Base-by-base conservation (phyloP, 352 stramenopile genomes). In the Pythium insidiosum region DNA sequence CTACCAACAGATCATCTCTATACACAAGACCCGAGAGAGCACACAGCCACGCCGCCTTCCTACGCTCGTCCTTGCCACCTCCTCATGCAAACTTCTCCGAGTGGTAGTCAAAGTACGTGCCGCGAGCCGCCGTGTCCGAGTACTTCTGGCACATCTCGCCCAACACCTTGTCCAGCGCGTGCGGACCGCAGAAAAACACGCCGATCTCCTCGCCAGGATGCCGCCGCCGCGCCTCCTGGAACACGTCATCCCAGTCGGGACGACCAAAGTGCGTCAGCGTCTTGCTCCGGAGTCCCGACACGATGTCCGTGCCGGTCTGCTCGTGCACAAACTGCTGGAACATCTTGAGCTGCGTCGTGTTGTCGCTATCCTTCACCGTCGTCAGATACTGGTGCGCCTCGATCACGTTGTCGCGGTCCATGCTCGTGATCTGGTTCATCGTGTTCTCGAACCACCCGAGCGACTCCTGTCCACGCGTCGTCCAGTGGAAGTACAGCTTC, bases 401-500 rank as follows among this genome's bases (percentile, higher is more conserved):
- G 31, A 95, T 80, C 33, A 87, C 39, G 50, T 91, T 71, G 52
- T 88, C 81, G 5, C 55, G 56, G 40, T 94, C 82, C 66, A 88
- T 76, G 35, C 65, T 62, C 19, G 65, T 66, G 43, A 94, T 83
- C 50, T 91, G 73, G 56, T 93, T 88, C 68, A 95, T 90, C 15
- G 83, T 88, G 26, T 73, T 62, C 47, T 82, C 63, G 51, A 95
- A 95, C 84, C 81, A 94, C 0, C 66, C 68, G 20, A 95, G 65
- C 13, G 73, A 82, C 49, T 90, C 68, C 37, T 90, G 79, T 19
- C 65, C 73, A 38, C 81, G 72, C 19, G 76, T 89, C 38, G 82
- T 76, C 81, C 82, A 95, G 55, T 92, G 76, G 49, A 94, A 95
- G 52, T 94, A 93, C 11, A 90, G 53, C 42, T 92, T 88, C 56